A percentile compares a stretch with the other conserved stretches of the same genome.
Evolutionary conservation across 345 rosid genomes (phyloP).

Genomic region (Aquilaria malaccensis): DNA sequence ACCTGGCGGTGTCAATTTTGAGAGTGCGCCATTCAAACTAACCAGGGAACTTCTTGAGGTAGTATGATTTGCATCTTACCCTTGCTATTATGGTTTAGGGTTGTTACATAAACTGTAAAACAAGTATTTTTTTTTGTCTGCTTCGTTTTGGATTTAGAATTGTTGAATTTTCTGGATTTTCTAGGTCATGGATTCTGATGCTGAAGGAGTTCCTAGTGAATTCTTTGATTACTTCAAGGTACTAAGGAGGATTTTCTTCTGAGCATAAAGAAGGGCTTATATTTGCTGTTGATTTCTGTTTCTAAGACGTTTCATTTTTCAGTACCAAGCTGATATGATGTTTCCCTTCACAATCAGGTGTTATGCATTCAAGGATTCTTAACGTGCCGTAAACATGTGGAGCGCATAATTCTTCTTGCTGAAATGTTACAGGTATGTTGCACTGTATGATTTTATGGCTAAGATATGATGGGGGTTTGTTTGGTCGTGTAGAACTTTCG

Average conservation of each 20-base stretch:
- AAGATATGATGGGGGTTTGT: too few relatives aligned
- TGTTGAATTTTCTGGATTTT: constrained; percentile 1
- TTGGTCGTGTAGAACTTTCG: too few relatives aligned
- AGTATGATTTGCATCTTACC: constrained; percentile 2
- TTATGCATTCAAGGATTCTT: constrained; percentile 98
- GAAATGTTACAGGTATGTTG: constrained; percentile 96
- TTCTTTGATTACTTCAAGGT: constrained; percentile 99
- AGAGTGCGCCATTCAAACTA: constrained; percentile 99
- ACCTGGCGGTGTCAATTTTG: constrained; percentile 99
- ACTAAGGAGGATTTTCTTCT: constrained; percentile 13
- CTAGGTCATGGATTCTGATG: constrained; percentile 99
- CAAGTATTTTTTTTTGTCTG: constrained; percentile 11
- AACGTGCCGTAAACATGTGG: constrained; percentile 97
- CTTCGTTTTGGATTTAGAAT: constrained; percentile 4
- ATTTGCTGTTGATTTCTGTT: background rate
- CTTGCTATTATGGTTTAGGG: background rate
- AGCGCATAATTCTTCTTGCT: constrained; percentile 88
- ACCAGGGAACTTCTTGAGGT: constrained; percentile 99
- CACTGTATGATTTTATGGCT: background rate
- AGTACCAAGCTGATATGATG: constrained; percentile 3
- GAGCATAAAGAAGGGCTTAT: background rate
- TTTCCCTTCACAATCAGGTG: constrained; percentile 44
- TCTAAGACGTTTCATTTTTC: background rate
- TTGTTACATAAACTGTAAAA: constrained; percentile 4
- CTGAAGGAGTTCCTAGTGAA: constrained; percentile 99